Percentiles rank a stretch among this genome's conserved stretches.
phyloP scores from a whole-genome alignment of 192 early-diverging fungal species.

The Podila epicladia region DNA sequence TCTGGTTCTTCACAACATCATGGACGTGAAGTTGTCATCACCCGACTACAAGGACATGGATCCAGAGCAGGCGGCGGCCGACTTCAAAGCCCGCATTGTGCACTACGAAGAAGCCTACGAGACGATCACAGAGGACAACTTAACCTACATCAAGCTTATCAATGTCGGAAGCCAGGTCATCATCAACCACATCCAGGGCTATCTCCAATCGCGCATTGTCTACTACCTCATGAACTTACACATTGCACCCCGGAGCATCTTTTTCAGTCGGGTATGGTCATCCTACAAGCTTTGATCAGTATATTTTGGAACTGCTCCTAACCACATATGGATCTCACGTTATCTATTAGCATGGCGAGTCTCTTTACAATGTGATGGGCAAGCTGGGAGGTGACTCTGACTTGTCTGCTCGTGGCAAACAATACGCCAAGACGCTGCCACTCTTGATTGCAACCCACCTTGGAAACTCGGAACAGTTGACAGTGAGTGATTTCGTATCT shows the following conservation, averaged over 20 bases:
- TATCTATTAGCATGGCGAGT: slow-evolving; percentile 83
- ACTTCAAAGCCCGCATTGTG: slow-evolving; percentile 91
- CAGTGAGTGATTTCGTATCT: slow-evolving; percentile 46
- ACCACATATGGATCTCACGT: background rate
- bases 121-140: slow-evolving; percentile 76
- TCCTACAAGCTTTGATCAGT: background rate
- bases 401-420: slow-evolving; percentile 84
- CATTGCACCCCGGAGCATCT: slow-evolving; percentile 92
- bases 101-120: slow-evolving; percentile 96
- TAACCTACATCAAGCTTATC: slow-evolving; percentile 94
- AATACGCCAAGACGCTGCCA: slow-evolving; percentile 89
- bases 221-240: slow-evolving; percentile 99
- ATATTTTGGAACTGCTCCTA: background rate
- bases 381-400: slow-evolving; percentile 96
- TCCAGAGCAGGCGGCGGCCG: slow-evolving; percentile 83
- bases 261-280: slow-evolving; percentile 77
- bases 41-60: slow-evolving; percentile 95
- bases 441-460: slow-evolving; percentile 79
- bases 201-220: slow-evolving; percentile 95
- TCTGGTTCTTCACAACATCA: slow-evolving; percentile 91
- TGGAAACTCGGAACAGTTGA: slow-evolving; percentile 75
- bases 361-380: slow-evolving; percentile 90
- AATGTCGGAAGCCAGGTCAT: slow-evolving; percentile 93
- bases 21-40: slow-evolving; percentile 95
- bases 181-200: slow-evolving; percentile 95